Evolutionary conservation across 2,329 filamentous ascomycete genomes (phyloP).

Genomic region (Venturiaceae sp.): DNA sequence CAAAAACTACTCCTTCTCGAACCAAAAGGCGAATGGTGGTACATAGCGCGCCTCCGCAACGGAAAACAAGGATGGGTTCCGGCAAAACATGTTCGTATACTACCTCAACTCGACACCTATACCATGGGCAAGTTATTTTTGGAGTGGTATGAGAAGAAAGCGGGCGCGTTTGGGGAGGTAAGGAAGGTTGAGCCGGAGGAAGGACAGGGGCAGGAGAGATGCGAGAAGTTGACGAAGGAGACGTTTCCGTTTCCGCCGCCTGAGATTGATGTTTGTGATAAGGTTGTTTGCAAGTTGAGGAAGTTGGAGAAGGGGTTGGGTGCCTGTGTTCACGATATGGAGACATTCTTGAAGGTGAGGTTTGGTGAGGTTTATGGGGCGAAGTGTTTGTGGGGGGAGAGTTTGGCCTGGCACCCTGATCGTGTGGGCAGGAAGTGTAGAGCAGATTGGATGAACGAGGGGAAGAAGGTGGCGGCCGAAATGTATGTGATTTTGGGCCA

Average conservation of each 20-base stretch:
- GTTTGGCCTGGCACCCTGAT: slow-evolving; percentile 8
- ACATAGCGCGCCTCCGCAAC: slow-evolving; percentile 9
- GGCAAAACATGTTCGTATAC: background rate
- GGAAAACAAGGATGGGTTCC: slow-evolving; percentile 18
- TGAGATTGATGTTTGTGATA: background rate
- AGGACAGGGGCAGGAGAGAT: background rate
- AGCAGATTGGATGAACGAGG: background rate
- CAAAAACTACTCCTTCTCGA: background rate
- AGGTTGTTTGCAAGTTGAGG: background rate
- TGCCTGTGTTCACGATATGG: slow-evolving; percentile 5
- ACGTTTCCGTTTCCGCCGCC: background rate
- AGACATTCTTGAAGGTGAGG: background rate
- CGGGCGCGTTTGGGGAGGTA: background rate
- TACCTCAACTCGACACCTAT: background rate
- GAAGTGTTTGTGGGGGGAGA: slow-evolving; percentile 2
- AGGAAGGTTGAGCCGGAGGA: background rate
- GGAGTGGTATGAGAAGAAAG: background rate
- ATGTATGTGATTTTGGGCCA: slow-evolving; percentile 7
- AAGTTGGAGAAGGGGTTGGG: slow-evolving; percentile 4
- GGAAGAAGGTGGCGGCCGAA: background rate
- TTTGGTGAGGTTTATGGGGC: background rate
- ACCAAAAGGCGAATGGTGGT: slow-evolving; percentile 8
- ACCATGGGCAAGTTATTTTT: background rate
- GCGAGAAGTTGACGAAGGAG: background rate
- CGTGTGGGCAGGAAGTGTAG: background rate